Base-by-base conservation (phyloP, 139 green algal genomes). In the Chlorella sorokiniana region DNA sequence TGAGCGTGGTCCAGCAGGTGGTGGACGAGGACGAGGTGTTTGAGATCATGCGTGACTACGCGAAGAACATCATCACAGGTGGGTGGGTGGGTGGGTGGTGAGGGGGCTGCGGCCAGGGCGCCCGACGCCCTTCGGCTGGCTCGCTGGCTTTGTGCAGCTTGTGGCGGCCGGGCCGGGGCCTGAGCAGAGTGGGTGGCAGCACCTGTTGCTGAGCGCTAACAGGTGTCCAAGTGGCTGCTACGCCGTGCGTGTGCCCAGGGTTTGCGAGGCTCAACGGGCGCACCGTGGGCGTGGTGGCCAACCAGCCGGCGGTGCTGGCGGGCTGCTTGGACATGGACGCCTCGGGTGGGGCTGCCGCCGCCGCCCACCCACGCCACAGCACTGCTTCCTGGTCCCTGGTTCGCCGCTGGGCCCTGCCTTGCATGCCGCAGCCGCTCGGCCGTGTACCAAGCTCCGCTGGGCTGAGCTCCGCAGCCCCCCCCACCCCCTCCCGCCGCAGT, bases 271-370 rank as follows among this genome's bases (percentile, higher is more conserved):
- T n/a, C 64, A 88, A 83, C 56, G 91, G 91, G 1, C 38, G 68
- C 37, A 92, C 87, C 4, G 90, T 95, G 33, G 91, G 91, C 35
- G 73, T 94, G 20, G 91, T 94, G 56, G 91, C 91, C 65, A 94
- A 94, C 82, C 92, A 94, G 71, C 91, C 91, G 18, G 37, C 79
- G 5, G 78, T 91, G 69, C 83, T 92, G 51, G 91, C 91, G 22
- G 91, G 91, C 37, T 94, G 91, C 69, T 86, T 94, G 31, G 91
- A 94, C 84, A 93, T 95, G 44, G 88, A 94, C 54, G 89, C 91
- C 1, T 91, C 91, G 0, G 89, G 91, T 71, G 67, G 40, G 23
- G 1, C 4, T 33, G 65, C 65, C 2, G 8, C 4, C 22, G 14
- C 0, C 35, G 33, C 42, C 69, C 14, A 6, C 9, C 18, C 7